Base-by-base conservation (phyloP, 768 basidiomycete genomes). In the Termitomyces sp. region DNA sequence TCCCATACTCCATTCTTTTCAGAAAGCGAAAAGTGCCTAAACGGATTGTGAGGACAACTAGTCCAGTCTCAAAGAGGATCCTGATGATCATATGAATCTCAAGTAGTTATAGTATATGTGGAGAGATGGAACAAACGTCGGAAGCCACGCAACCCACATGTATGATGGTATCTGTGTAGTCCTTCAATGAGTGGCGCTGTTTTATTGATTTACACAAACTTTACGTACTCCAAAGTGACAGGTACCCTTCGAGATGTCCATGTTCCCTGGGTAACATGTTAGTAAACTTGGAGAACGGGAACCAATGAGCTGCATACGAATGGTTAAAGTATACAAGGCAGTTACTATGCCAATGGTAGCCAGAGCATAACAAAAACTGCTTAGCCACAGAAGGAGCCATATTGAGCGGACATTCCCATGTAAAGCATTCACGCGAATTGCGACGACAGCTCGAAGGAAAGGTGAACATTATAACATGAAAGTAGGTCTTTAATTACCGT, bases 361-460 rank as follows among this genome's bases (percentile, higher is more conserved):
- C 7, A 56, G n/a, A 10, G 35, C 47, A 19, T 61, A 61, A 35
- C 47, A 51, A 16, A 28, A 34, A 42, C 60, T 57, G 3, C 52
- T 50, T 27, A 56, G 25, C 57, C 50, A 59, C 8, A 59, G 21
- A 19, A 59, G 34, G 14, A 6, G n/a, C 42, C 55, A 28, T n/a
- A 59, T 55, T 9, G 25, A 40, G 6, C 11, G 28, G 19, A 35
- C 41, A n/a, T 49, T 37, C 3, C 32, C 41, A 37, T 61, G 49
- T 12, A 61, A 37, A 9, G 57, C 57, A 40, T 55, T 56, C 12
- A 61, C 55, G 10, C 60, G 53, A 27, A 61, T 53, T 2, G 60
- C 57, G 27, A 54, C 45, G 12, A 61, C 53, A 17, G 55, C 60
- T 61, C 32, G 9, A 23, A 21, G 21, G 11, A 45, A 32, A 16